Base-by-base conservation (phyloP, 1,139 yeast genomes). In the Hemisphaericaspora subhashii region DNA sequence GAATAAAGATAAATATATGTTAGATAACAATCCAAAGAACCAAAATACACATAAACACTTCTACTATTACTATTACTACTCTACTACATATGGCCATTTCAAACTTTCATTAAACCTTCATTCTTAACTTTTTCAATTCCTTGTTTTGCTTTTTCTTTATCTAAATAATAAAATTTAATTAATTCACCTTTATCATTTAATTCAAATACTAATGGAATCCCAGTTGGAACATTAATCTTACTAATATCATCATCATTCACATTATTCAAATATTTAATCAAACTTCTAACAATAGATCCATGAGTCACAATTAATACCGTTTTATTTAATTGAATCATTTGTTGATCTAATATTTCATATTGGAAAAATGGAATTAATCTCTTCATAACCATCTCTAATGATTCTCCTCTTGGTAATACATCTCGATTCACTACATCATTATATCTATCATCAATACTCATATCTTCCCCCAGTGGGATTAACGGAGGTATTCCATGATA, bases 201-300 rank as follows among this genome's bases (percentile, higher is more conserved):
- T 45, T 80, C 83, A 44, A 80, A 65, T 27, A 81, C 77, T 42
- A 85, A 63, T 4, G 94, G 94, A 9, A 85, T 79, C 0, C 89
- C 92, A 33, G 86, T 85, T 2, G 95, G 92, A 9, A 84, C 83
- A 55, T 85, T 83, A 36, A 85, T 73, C 36, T 74, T 68, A 42
- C 81, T 75, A 37, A 85, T 84, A 40, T 77, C 82, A n/a, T 72
- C 71, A 51, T 83, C 86, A 33, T 77, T 68, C 3, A 84, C 74
- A 3, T 66, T 62, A 45, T 76, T 76, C 30, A 85, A 53, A 38
- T 79, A 65, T 52, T 83, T 84, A 40, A 83, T 68, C 26, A 84
- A 62, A 16, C 88, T 81, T 46, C 95, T 67, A 3, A 83, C 86
- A 4, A 86, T 77, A 35, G 86, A 79, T 2, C 95, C 95, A 59